Percentiles rank a stretch among this genome's conserved stretches.
phyloP scores from a whole-genome alignment of 495 filamentous ascomycete species.

The Xylaria flabelliformis region DNA sequence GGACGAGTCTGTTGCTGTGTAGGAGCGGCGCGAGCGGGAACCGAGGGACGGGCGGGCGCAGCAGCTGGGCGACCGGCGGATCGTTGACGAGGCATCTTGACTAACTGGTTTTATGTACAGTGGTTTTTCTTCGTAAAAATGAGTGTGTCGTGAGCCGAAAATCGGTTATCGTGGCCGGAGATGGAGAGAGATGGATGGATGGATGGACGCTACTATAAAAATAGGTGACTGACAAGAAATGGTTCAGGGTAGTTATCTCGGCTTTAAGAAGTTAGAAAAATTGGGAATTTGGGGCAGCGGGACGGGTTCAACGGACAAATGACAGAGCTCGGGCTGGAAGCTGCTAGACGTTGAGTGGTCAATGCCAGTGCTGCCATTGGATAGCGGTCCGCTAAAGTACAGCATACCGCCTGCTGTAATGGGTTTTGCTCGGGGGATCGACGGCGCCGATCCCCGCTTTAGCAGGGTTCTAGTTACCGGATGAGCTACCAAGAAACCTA shows the following conservation, averaged over 20 bases:
- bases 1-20: slow-evolving; percentile 63
- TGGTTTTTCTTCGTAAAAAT: background rate
- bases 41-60: slow-evolving; percentile 67
- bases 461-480: background rate
- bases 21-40: slow-evolving; percentile 65
- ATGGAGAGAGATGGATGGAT: background rate
- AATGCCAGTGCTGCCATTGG: slow-evolving; percentile 17
- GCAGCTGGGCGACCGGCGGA: slow-evolving; percentile 60
- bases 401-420: slow-evolving; percentile 8
- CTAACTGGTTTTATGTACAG: slow-evolving; percentile 17
- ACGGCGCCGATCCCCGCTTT: slow-evolving; percentile 9
- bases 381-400: background rate
- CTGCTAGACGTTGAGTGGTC: slow-evolving; percentile 21
- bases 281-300: background rate
- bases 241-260: slow-evolving; percentile 28
- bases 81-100: slow-evolving; percentile 79
- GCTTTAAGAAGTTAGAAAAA: slow-evolving; percentile 30
- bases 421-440: background rate
- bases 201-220: background rate
- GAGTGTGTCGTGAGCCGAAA: background rate
- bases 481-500: background rate
- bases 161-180: background rate
- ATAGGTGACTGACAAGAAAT: background rate
- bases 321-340: slow-evolving; percentile 22
- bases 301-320: slow-evolving; percentile 10